Evolutionary conservation across 441 rosid species (phyloP).

Genomic region (Biscutella laevigata): DNA sequence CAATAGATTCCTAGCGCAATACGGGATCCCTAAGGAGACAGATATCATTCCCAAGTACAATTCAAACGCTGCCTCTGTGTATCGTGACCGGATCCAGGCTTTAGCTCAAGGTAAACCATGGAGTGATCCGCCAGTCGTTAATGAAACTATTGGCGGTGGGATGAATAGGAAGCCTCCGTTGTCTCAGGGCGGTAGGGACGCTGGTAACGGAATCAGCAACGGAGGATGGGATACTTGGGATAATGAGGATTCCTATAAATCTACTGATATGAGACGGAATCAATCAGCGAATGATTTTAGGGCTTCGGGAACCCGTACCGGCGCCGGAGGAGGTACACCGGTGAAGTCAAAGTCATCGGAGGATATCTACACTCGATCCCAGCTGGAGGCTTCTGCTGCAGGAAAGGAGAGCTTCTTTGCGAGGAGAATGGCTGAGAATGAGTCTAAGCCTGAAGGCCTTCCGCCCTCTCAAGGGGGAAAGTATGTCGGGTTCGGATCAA

Average conservation of each 20-base stretch:
- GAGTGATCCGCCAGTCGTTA: conserved; percentile 75
- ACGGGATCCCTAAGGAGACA: conserved; percentile 71
- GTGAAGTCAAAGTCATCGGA: conserved; percentile 66
- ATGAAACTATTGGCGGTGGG: conserved; percentile 38
- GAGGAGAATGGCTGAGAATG: conserved; percentile 62
- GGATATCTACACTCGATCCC: conserved; percentile 60
- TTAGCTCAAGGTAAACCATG: conserved; percentile 76
- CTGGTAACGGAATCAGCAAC: too few species aligned
- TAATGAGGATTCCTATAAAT: conserved; percentile 53
- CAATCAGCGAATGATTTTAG: conserved; percentile 72
- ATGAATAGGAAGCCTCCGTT: conserved; percentile 55
- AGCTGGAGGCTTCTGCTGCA: conserved; percentile 83
- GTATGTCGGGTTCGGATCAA: conserved; percentile 91
- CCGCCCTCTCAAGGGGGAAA: conserved; percentile 96
- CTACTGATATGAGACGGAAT: conserved; percentile 70
- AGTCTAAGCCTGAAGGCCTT: conserved; percentile 67
- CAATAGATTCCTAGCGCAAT: conserved; percentile 57
- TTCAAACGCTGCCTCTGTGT: conserved; percentile 70
- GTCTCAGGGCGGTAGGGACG: conserved; percentile 27
- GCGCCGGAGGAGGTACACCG: conserved; percentile 44
- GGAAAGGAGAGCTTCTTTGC: conserved; percentile 75
- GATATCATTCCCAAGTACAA: conserved; percentile 74
- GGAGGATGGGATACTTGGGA: conserved; percentile 95
- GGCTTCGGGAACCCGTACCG: conserved; percentile 21
- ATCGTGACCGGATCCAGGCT: conserved; percentile 82